Conservation (phyloP, 331 rosid species). For the Malus hybrid region DNA sequence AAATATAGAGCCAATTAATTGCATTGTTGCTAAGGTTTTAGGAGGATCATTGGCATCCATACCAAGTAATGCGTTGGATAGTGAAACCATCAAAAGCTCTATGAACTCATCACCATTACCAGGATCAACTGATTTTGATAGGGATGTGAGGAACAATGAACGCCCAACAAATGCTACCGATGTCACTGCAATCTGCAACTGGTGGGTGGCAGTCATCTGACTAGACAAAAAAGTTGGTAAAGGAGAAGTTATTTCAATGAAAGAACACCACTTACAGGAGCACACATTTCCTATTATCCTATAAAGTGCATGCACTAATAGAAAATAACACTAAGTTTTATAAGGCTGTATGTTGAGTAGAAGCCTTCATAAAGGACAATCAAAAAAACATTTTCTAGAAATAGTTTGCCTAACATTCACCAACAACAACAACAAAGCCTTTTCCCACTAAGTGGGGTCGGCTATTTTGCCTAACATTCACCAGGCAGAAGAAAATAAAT, state of each 20-base stretch:
- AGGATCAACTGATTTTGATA: slow-evolving; percentile 49
- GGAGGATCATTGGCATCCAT: slow-evolving; percentile 99
- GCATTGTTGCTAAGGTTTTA: slow-evolving; percentile 99
- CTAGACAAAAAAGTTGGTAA: slow-evolving; percentile 41
- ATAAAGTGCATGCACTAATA: not conserved
- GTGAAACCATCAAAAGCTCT: slow-evolving; percentile 83
- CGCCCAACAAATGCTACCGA: slow-evolving; percentile 98
- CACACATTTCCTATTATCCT: slow-evolving; percentile 12
- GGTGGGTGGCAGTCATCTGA: slow-evolving; percentile 99
- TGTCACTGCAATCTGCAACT: slow-evolving; percentile 93
- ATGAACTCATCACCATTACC: slow-evolving; percentile 52
- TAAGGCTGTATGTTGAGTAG: not conserved
- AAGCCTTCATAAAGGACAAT: not conserved
- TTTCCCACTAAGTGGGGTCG: no score
- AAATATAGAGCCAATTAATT: slow-evolving; percentile 84
- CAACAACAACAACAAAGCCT: no score
- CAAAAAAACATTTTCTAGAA: not conserved
- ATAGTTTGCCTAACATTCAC: not conserved
- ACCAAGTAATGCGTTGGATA: slow-evolving; percentile 96
- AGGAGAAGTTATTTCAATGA: slow-evolving; percentile 28
- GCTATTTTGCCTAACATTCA: not conserved
- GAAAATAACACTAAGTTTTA: not conserved
- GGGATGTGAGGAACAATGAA: slow-evolving; percentile 68
- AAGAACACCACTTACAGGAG: slow-evolving; percentile 6
- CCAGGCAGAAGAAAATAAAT: not conserved